Percentiles rank a stretch among this genome's conserved stretches.
phyloP scores from a whole-genome alignment of 2,329 filamentous ascomycete species.

The Phyllosticta citriasiana region DNA sequence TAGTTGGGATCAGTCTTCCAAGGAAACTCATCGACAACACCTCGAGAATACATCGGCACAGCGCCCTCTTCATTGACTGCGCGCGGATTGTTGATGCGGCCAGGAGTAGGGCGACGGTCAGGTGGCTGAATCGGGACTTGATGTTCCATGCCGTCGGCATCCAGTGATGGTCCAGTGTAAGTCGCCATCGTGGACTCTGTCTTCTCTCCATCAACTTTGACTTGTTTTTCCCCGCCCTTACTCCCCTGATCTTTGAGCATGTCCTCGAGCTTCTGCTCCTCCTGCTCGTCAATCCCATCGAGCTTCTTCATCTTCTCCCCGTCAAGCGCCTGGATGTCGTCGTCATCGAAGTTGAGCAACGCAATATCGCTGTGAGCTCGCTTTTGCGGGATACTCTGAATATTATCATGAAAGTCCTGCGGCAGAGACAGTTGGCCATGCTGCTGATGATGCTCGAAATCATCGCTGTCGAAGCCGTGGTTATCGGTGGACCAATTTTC shows the following conservation, averaged over 20 bases:
- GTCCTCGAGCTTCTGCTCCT: neutral
- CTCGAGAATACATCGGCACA: neutral
- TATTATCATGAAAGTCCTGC: neutral
- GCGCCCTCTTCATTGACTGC: neutral
- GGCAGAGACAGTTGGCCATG: neutral
- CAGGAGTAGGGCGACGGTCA: neutral
- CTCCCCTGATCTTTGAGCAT: neutral
- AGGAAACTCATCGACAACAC: neutral
- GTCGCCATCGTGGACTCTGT: too few species aligned
- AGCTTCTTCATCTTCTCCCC: neutral
- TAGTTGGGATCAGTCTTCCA: neutral
- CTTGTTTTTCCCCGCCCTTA: neutral
- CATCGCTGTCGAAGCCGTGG: too few species aligned
- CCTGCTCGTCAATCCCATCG: neutral
- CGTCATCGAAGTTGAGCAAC: neutral
- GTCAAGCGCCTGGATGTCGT: neutral
- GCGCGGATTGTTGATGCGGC: conserved; percentile 1
- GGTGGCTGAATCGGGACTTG: neutral
- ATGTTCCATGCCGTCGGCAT: neutral
- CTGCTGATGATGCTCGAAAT: neutral
- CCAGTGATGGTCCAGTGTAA: neutral
- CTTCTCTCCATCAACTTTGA: neutral
- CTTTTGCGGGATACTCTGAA: neutral
- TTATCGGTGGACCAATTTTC: neutral
- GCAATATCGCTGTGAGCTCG: neutral